These are phyloP conservation scores for Phascolomyces articulosus DNA, from an alignment of 371 early-diverging fungal species.

Conservation along the genomic window DNA sequence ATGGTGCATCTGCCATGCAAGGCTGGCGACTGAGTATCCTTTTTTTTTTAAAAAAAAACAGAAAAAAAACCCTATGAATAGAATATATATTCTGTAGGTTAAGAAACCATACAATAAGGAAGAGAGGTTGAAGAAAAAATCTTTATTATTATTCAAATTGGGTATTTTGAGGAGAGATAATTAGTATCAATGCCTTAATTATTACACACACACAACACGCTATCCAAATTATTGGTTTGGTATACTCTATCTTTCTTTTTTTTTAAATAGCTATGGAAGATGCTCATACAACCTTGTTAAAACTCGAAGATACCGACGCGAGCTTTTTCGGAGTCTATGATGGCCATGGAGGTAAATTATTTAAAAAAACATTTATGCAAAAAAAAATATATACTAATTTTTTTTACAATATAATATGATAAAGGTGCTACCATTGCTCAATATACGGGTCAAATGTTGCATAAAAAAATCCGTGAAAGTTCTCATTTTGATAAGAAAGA, in stretches of 20 bases:
- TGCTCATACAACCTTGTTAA: constrained; percentile 89
- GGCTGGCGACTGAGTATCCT: constrained; percentile 95
- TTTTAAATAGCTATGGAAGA: constrained; percentile 94
- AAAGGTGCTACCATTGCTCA: constrained; percentile 81
- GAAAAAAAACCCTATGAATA: not conserved
- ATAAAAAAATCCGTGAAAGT: constrained; percentile 69
- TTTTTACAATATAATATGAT: not conserved
- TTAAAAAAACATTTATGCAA: not conserved
- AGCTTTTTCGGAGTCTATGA: constrained; percentile 97
- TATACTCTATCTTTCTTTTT: not conserved
- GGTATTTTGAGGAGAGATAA: too few relatives aligned
- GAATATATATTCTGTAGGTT: too few relatives aligned
- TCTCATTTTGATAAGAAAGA: constrained; percentile 69
- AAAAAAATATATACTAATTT: not conserved
- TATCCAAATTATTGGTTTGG: too few relatives aligned
- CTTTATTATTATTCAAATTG: too few relatives aligned
- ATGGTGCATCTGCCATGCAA: constrained; percentile 94
- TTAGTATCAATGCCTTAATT: too few relatives aligned
- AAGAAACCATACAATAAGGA: too few relatives aligned
- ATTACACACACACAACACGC: too few relatives aligned
- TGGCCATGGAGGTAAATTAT: constrained; percentile 91
- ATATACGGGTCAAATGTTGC: constrained; percentile 82
- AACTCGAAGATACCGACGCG: constrained; percentile 56
- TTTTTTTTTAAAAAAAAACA: constrained; percentile 7
- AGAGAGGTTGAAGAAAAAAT: too few relatives aligned